Evolutionary conservation across 73 alveolate genomes (phyloP), one percentile per base, ranked within the genome.

Genomic region (Paramecium biaurelia): DNA sequence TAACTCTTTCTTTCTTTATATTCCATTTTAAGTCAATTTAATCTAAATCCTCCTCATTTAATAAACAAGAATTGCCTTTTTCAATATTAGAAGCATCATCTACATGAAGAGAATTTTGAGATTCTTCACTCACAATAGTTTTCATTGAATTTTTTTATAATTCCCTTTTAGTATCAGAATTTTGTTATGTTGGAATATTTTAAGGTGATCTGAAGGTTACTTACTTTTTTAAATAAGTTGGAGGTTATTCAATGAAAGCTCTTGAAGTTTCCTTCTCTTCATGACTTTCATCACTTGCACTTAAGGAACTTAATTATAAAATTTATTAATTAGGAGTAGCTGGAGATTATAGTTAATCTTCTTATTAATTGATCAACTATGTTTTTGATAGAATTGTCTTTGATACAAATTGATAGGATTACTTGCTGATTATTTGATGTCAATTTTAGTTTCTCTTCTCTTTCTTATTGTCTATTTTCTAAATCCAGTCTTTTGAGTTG

Each of bases 251-350:
- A 7, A 30, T 21, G 6, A 58, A 26, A 30, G 20, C 26, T 63
- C 84, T 63, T 23, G 41, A 63, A 12, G 84, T 63, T 26, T 63
- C 41, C 23, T 14, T 32, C 2, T 63, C 26, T 12, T 63, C 84
- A 63, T 63, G 84, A 63, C 84, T 63, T 63, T 63, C 84, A 30
- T 63, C 84, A 63, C 84, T 63, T 24, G 45, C 41, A 63, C 84
- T 63, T 63, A 63, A 30, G 6, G 84, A 63, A 5, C 84, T 63
- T 26, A 63, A 63, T 63, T 49, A 26, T n/a, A 63, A 26, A 3
- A 63, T 63, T 63, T 63, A 63, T 32, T 63, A 63, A 63, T 63
- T 49, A 24, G 84, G 84, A 5, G 84, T 63, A 12, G 84, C 84
- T 63, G 84, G 84, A 7, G 84, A 63, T 26, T 63, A 7, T 24